Percentiles rank a stretch among this genome's conserved stretches.
phyloP scores from a whole-genome alignment of 139 green algal species.

The Chlorella sp. region DNA sequence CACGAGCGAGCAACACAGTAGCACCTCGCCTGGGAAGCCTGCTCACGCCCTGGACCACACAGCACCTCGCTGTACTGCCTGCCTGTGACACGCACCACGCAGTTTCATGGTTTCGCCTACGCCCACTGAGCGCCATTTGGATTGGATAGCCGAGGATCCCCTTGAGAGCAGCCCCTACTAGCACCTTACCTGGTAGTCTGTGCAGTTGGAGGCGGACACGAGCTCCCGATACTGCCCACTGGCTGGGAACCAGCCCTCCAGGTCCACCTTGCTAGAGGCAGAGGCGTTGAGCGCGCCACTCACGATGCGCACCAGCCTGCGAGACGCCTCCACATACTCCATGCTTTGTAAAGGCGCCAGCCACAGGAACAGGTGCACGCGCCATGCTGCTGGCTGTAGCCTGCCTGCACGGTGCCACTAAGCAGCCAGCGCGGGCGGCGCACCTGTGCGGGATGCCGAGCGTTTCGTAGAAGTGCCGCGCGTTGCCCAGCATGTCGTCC shows the following conservation, averaged over 20 bases:
- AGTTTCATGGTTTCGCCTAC: neutral
- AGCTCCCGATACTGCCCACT: constrained; percentile 88
- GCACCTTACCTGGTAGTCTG: constrained; percentile 77
- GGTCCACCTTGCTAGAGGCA: constrained; percentile 44
- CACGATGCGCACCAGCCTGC: constrained; percentile 10
- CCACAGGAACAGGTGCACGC: neutral
- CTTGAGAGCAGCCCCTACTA: neutral
- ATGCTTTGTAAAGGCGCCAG: neutral
- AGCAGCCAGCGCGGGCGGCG: too few species aligned
- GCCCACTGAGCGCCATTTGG: neutral
- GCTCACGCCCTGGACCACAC: neutral
- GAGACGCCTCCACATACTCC: neutral
- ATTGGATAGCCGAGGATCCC: too few species aligned
- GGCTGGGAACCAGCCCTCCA: constrained; percentile 98
- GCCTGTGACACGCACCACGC: too few species aligned
- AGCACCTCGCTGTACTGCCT: neutral
- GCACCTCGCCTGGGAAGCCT: too few species aligned
- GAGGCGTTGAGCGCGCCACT: constrained; percentile 6
- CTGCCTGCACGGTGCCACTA: too few species aligned
- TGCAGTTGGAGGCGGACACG: constrained; percentile 98
- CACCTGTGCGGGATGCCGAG: constrained; percentile 28
- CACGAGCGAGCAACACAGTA: too few species aligned
- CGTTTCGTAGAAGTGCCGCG: constrained; percentile 62
- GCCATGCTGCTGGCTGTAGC: too few species aligned
- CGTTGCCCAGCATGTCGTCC: constrained; percentile 96